Percentiles rank a stretch among this genome's conserved stretches.
phyloP scores from a whole-genome alignment of 305 asterid genomes.

The Caryopteris hybrid region DNA sequence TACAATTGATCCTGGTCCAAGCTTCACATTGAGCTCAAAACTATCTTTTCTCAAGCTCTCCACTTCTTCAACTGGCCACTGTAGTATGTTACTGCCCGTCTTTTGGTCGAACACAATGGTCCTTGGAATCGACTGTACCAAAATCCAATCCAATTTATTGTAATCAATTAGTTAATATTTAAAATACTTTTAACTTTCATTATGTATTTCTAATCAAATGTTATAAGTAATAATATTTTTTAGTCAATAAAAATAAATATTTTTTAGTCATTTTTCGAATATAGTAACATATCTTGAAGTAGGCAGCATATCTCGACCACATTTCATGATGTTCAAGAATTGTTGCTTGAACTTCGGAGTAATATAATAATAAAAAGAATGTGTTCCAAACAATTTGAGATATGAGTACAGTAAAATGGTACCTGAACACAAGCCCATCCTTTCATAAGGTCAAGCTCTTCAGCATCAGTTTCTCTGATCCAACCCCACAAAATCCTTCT shows the following conservation, averaged over 20 bases:
- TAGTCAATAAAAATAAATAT: no score
- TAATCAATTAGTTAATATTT: no score
- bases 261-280: no score
- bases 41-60: conserved; percentile 50
- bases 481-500: conserved; percentile 88
- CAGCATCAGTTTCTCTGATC: conserved; percentile 75
- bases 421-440: conserved; percentile 89
- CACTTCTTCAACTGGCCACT: conserved; percentile 86
- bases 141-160: neutral
- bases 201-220: no score
- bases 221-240: no score
- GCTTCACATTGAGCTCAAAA: conserved; percentile 33
- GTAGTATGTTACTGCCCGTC: conserved; percentile 54
- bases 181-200: no score
- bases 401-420: neutral
- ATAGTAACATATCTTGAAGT: no score
- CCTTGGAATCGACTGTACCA: conserved; percentile 56
- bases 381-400: no score
- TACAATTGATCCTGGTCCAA: conserved; percentile 57
- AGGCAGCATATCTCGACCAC: no score
- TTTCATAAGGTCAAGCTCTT: conserved; percentile 50
- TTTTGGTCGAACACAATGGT: conserved; percentile 52
- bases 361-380: no score
- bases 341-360: no score
- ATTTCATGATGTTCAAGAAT: no score